Base-by-base conservation (phyloP, 345 rosid genomes). In the Brassica cretica region DNA sequence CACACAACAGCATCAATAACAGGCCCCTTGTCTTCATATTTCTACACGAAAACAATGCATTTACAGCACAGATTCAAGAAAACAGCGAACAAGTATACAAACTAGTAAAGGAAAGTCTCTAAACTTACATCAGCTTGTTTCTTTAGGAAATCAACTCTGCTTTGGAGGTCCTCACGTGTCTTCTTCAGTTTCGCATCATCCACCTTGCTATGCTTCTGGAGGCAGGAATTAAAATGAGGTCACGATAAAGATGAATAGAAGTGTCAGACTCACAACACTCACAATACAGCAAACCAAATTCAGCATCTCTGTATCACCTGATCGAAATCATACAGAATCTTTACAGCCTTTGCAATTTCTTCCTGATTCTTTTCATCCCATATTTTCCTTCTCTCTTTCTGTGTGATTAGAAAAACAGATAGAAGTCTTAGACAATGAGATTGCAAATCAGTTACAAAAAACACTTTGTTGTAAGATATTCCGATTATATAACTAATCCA, bases 11-110 rank as follows among this genome's bases (percentile, higher is more conserved):
- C 96, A 75, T 95, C 99, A 73, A 95, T 87, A 66, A 89, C 82
- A 82, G 98, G 98, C 64, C 99, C 99, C 82, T 87, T 91, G 84
- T 95, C 99, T 82, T 93, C 93, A 80, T 91, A 93, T 82, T 78
- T 85, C 98, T 95, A 74, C 61, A 71, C 62, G 66, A 37, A 73
- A 55, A 78, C 9, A 21, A 35, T n/a, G 10, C 32, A 21, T 24
- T 73, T 61, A 74, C 66, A 69, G 77, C 71, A 69, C 39, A 27
- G 62, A 69, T 37, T 69, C 12, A 51, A 69, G 58, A 74, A 51
- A 63, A 29, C 67, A 69, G 68, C 30, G 29, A 59, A 11, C 59
- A 73, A 61, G 69, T 14, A 69, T 10, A 21, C 66, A 61, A 59
- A 29, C 67, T 69, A 62, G 51, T 37, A 66, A 70, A 29, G 82